Percentiles rank a stretch among this genome's conserved stretches.
These are phyloP conservation scores for Hericium rajendrae DNA, from an alignment of 768 basidiomycete species.

Conservation along the genomic window DNA sequence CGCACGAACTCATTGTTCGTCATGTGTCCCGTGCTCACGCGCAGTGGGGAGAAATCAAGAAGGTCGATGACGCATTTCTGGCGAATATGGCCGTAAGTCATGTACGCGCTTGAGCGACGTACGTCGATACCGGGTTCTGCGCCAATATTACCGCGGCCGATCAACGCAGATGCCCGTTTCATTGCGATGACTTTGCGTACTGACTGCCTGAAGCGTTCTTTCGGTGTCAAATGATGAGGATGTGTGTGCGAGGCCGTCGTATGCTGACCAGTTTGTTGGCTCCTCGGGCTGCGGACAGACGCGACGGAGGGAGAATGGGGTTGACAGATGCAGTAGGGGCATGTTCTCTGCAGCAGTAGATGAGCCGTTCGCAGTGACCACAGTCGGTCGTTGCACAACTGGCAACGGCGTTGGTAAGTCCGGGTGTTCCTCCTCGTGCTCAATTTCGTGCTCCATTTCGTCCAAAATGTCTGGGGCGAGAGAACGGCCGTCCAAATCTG, in stretches of 20 bases:
- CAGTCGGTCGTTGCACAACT: neutral
- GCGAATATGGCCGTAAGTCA: slow-evolving; percentile 46
- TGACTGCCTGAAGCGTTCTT: slow-evolving; percentile 41
- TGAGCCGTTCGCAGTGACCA: neutral
- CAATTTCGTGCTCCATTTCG: neutral
- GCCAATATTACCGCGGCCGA: slow-evolving; percentile 34
- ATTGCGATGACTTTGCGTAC: slow-evolving; percentile 58
- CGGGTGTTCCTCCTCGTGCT: neutral
- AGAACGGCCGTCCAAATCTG: slow-evolving; percentile 2
- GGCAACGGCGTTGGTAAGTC: neutral
- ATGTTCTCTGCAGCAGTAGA: neutral
- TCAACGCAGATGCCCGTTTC: slow-evolving; percentile 38
- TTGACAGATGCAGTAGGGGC: neutral
- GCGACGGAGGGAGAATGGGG: neutral
- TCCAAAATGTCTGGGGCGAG: slow-evolving; percentile 4
- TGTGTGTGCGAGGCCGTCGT: neutral
- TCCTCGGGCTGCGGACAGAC: neutral
- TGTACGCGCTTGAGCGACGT: slow-evolving; percentile 44
- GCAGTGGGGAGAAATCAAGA: slow-evolving; percentile 52
- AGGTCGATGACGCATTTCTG: slow-evolving; percentile 59
- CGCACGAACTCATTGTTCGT: slow-evolving; percentile 53
- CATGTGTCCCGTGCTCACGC: slow-evolving; percentile 45
- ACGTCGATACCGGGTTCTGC: slow-evolving; percentile 70
- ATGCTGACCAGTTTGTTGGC: neutral
- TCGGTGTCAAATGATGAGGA: slow-evolving; percentile 22